Evolutionary conservation across 1,284 basidiomycete species (phyloP).

Genomic region (Tilletia walkeri): DNA sequence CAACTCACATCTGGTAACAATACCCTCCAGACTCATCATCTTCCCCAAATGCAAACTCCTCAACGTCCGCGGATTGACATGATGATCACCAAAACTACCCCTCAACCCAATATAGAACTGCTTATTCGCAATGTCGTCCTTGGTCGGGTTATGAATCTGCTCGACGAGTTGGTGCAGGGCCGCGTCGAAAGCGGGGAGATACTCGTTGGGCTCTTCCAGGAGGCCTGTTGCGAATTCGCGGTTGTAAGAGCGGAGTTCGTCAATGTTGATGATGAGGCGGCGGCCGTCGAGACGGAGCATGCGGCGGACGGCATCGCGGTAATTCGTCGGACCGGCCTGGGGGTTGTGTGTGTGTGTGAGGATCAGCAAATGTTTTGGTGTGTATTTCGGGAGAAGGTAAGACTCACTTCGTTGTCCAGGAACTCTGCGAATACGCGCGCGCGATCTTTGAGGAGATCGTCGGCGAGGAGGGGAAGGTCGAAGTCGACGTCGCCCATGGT

Average conservation of each 20-base stretch:
- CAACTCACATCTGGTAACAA: constrained; percentile 84
- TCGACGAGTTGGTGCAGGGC: constrained; percentile 76
- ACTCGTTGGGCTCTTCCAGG: constrained; percentile 82
- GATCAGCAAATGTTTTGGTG: neutral
- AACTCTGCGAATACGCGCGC: constrained; percentile 79
- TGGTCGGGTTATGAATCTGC: constrained; percentile 72
- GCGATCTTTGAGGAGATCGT: constrained; percentile 49
- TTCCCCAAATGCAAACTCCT: constrained; percentile 83
- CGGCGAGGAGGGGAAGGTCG: constrained; percentile 45
- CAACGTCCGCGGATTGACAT: constrained; percentile 91
- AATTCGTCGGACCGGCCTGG: constrained; percentile 62
- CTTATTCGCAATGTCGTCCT: constrained; percentile 77
- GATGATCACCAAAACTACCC: constrained; percentile 98
- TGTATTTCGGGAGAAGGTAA: neutral
- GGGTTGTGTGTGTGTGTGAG: constrained; percentile 20
- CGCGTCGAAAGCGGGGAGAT: constrained; percentile 85
- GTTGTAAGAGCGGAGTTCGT: constrained; percentile 91
- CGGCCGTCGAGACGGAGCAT: constrained; percentile 82
- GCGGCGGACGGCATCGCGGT: constrained; percentile 78
- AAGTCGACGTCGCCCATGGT: constrained; percentile 23
- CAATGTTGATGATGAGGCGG: constrained; percentile 90
- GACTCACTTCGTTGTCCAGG: constrained; percentile 72
- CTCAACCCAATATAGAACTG: constrained; percentile 77
- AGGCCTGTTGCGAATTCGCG: constrained; percentile 64
- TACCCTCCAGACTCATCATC: constrained; percentile 96